Conservation (phyloP, 1,284 basidiomycete genomes). For the Chondrostereum purpureum region DNA sequence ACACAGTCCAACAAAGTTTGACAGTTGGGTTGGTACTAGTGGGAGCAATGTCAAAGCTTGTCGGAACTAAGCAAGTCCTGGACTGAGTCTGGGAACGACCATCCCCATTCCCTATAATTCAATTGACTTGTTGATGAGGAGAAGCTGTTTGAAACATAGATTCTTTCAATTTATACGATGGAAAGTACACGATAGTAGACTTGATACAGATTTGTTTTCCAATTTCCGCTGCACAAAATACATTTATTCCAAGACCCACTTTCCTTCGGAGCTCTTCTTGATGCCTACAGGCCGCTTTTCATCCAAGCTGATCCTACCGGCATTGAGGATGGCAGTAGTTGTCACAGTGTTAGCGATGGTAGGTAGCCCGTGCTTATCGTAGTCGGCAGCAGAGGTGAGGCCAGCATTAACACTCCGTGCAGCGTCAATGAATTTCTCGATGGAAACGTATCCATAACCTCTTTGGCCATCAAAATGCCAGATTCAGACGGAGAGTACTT, state of each 20-base stretch:
- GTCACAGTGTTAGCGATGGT: slow-evolving; percentile 85
- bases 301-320: slow-evolving; percentile 84
- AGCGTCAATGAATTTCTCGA: slow-evolving; percentile 88
- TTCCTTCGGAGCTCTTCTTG: slow-evolving; percentile 47
- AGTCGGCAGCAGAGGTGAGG: slow-evolving; percentile 57
- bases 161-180: too few species aligned
- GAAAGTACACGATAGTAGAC: too few species aligned
- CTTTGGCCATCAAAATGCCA: slow-evolving; percentile 88
- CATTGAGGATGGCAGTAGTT: slow-evolving; percentile 88
- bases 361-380: slow-evolving; percentile 75
- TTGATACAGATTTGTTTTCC: background rate
- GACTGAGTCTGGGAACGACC: too few species aligned
- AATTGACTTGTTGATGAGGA: background rate
- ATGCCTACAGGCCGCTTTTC: slow-evolving; percentile 80
- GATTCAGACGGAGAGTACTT: slow-evolving; percentile 89
- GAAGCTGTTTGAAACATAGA: too few species aligned
- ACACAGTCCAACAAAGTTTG: too few species aligned
- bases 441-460: slow-evolving; percentile 86
- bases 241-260: slow-evolving; percentile 65
- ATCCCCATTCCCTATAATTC: too few species aligned
- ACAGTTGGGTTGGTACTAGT: too few species aligned
- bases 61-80: too few species aligned
- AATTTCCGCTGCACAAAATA: background rate
- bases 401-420: slow-evolving; percentile 73
- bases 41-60: too few species aligned